These are phyloP conservation scores for Galerina sulciceps DNA, from an alignment of 768 basidiomycete species.

Conservation along the genomic window DNA sequence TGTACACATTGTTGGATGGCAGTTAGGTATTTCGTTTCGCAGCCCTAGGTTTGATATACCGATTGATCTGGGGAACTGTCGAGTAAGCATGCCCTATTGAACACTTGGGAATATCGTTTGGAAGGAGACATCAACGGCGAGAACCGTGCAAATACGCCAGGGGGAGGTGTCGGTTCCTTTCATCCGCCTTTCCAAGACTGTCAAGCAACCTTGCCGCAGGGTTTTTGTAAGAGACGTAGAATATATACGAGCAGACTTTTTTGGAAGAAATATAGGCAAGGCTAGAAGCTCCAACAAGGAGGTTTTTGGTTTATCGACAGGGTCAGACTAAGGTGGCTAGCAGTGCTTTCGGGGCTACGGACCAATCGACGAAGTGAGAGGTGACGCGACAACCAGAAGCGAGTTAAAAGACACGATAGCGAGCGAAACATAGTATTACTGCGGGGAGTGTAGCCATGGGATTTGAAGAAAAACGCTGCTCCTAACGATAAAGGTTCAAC, in stretches of 20 bases:
- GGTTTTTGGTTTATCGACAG: background rate
- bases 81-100: background rate
- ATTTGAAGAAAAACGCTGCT: conserved; percentile 45
- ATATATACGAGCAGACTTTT: conserved; percentile 45
- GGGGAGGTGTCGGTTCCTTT: conserved; percentile 35
- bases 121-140: conserved; percentile 20
- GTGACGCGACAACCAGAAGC: conserved; percentile 41
- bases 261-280: conserved; percentile 36
- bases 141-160: conserved; percentile 18
- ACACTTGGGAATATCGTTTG: conserved; percentile 23
- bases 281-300: conserved; percentile 30
- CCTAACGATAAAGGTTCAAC: conserved; percentile 7
- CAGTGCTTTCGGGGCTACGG: background rate
- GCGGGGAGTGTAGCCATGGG: conserved; percentile 51
- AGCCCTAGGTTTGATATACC: conserved; percentile 14
- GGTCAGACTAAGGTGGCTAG: background rate
- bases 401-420: conserved; percentile 40
- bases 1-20: background rate
- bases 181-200: conserved; percentile 13
- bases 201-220: background rate
- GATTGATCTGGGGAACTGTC: conserved; percentile 6
- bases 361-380: conserved; percentile 32
- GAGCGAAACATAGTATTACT: conserved; percentile 49
- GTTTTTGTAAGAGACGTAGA: conserved; percentile 36
- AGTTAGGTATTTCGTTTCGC: conserved; percentile 1